A percentile compares a stretch with the other conserved stretches of the same genome.
These are phyloP conservation scores for Pleurotus platypus DNA, from an alignment of 768 basidiomycete species.

Conservation along the genomic window DNA sequence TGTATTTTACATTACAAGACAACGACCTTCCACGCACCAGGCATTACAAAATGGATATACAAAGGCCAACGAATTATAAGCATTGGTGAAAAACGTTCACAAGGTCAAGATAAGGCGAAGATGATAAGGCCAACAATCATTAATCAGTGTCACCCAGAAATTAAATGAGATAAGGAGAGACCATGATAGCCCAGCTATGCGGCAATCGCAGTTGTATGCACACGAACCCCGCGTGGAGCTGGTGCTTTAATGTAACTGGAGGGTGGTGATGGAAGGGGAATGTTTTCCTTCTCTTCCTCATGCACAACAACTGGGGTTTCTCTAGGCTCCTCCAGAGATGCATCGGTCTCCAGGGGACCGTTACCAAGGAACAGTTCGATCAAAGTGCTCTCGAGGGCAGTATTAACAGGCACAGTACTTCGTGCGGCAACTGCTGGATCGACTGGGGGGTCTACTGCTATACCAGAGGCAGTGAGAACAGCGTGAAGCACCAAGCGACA, in stretches of 20 bases:
- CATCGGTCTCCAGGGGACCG: conserved; percentile 2
- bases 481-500: conserved; percentile 84
- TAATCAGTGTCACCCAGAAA: neutral
- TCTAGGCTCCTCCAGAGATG: neutral
- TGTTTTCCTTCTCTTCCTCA: too few relatives aligned
- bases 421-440: conserved; percentile 13
- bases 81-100: neutral
- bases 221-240: neutral
- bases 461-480: conserved; percentile 65
- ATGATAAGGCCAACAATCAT: neutral
- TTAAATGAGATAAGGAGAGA: neutral
- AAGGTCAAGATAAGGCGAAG: neutral
- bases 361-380: conserved; percentile 44
- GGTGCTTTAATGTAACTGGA: neutral
- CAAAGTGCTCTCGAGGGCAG: conserved; percentile 42
- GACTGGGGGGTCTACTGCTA: conserved; percentile 26
- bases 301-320: neutral
- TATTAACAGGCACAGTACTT: conserved; percentile 19
- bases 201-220: neutral
- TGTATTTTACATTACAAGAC: neutral
- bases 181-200: neutral
- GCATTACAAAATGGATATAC: neutral
- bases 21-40: conserved; percentile 1
- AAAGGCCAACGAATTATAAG: neutral
- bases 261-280: too few relatives aligned